These are phyloP conservation scores for Pseudonitzschia pungens DNA, from an alignment of 108 stramenopile species.

Conservation along the genomic window DNA sequence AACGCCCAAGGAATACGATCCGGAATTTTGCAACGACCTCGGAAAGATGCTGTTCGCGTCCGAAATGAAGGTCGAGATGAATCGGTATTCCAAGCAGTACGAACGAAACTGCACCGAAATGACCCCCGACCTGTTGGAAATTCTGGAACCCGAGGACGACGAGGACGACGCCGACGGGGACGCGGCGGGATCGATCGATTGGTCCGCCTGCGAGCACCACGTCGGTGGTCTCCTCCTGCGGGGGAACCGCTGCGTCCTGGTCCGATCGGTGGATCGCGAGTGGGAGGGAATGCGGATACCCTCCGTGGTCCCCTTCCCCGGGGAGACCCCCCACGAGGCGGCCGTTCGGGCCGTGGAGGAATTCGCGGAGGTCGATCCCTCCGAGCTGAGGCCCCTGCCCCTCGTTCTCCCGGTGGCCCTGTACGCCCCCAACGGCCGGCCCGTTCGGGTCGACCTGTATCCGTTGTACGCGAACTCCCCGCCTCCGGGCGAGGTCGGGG, in stretches of 20 bases:
- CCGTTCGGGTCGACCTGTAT: constrained; percentile 35
- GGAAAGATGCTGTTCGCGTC: constrained; percentile 46
- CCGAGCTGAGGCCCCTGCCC: constrained; percentile 31
- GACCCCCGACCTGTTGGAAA: constrained; percentile 35
- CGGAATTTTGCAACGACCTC: constrained; percentile 31
- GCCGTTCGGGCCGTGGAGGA: constrained; percentile 45
- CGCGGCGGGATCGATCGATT: constrained; percentile 32
- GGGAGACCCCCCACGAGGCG: constrained; percentile 32
- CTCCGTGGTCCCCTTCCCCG: constrained; percentile 26
- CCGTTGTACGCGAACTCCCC: constrained; percentile 49
- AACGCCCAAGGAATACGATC: constrained; percentile 22
- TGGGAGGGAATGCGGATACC: constrained; percentile 63
- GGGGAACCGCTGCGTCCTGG: constrained; percentile 65
- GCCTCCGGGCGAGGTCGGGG: constrained; percentile 53
- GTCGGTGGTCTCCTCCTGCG: constrained; percentile 50
- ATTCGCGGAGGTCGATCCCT: constrained; percentile 45
- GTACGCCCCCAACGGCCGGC: constrained; percentile 45
- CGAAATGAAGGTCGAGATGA: constrained; percentile 49
- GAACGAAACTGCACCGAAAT: constrained; percentile 47
- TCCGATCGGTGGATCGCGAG: constrained; percentile 32
- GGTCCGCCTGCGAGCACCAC: constrained; percentile 40
- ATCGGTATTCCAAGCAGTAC: constrained; percentile 53
- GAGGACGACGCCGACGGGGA: background rate
- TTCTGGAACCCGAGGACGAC: background rate
- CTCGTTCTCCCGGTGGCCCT: constrained; percentile 42